These are phyloP conservation scores for Cephaloascus fragrans DNA, from an alignment of 805 yeast genomes.

Conservation along the genomic window DNA sequence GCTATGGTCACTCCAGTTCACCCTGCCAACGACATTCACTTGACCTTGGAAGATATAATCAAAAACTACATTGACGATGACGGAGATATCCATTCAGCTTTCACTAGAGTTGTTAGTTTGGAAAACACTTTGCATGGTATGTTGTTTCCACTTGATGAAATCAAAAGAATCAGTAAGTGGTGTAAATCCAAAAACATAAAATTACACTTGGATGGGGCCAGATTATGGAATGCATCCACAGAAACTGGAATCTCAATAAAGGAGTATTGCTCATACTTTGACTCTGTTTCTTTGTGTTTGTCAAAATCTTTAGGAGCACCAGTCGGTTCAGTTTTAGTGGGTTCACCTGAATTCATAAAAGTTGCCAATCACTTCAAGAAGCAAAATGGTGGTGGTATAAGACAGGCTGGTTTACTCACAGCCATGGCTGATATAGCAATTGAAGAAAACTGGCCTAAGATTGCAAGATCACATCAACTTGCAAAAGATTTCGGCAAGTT, in stretches of 20 bases:
- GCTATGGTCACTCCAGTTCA: conserved; percentile 83
- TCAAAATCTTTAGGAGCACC: conserved; percentile 93
- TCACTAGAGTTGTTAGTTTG: conserved; percentile 73
- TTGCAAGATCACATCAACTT: conserved; percentile 37
- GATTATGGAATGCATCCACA: conserved; percentile 84
- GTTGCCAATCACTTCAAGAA: conserved; percentile 81
- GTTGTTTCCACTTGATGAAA: conserved; percentile 71
- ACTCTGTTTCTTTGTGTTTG: conserved; percentile 81
- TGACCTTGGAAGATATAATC: conserved; percentile 74
- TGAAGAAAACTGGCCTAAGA: conserved; percentile 57
- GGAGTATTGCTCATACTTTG: conserved; percentile 71
- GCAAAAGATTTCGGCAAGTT: conserved; percentile 45
- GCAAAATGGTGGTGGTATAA: conserved; percentile 88
- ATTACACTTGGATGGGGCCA: conserved; percentile 91
- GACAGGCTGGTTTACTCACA: conserved; percentile 79
- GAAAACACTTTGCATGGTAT: conserved; percentile 88
- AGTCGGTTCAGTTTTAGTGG: conserved; percentile 81
- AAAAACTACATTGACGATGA: conserved; percentile 56
- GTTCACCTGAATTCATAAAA: conserved; percentile 44
- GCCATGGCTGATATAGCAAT: conserved; percentile 76
- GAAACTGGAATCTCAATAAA: conserved; percentile 58
- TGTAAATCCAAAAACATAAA: conserved; percentile 48
- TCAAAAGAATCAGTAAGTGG: conserved; percentile 59
- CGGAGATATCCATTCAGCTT: conserved; percentile 82
- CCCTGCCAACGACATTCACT: conserved; percentile 66